Conservation (phyloP, 1,284 basidiomycete genomes). For the Paramarasmius palmivorus region DNA sequence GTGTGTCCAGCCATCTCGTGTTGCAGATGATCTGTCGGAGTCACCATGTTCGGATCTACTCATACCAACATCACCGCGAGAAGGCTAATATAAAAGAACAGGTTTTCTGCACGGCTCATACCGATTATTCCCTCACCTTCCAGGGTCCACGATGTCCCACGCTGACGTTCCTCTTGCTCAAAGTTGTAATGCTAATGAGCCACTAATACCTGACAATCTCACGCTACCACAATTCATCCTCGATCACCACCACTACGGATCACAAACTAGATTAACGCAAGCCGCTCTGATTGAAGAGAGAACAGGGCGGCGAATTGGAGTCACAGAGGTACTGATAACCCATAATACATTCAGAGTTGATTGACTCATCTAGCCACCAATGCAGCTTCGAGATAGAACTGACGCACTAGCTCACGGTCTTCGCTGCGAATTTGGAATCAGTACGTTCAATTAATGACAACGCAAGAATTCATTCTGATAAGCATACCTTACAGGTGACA, state of each 20-base stretch:
- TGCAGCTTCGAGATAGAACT: constrained; percentile 42
- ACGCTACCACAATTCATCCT: constrained; percentile 59
- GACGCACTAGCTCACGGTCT: constrained; percentile 49
- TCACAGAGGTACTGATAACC: constrained; percentile 43
- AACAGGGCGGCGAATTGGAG: constrained; percentile 37
- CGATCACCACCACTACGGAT: constrained; percentile 47
- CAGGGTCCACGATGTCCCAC: too few relatives aligned
- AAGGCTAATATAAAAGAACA: too few relatives aligned
- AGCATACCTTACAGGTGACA: constrained; percentile 26
- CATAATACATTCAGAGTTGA: constrained; percentile 1
- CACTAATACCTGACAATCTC: constrained; percentile 43
- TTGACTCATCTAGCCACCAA: neutral
- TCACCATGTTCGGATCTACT: too few relatives aligned
- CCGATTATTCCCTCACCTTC: too few relatives aligned
- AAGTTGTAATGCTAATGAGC: too few relatives aligned
- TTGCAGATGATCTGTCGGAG: too few relatives aligned
- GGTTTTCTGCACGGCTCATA: too few relatives aligned
- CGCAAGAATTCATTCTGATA: neutral
- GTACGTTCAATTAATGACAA: constrained; percentile 22
- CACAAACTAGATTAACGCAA: constrained; percentile 26
- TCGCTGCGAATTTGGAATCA: constrained; percentile 33
- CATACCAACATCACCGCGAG: too few relatives aligned
- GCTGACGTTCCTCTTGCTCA: too few relatives aligned
- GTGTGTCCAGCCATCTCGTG: too few relatives aligned
- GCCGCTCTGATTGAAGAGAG: constrained; percentile 54